phyloP scores from a whole-genome alignment of 208 protist genomes.

The Tritrichomonas musculus region DNA sequence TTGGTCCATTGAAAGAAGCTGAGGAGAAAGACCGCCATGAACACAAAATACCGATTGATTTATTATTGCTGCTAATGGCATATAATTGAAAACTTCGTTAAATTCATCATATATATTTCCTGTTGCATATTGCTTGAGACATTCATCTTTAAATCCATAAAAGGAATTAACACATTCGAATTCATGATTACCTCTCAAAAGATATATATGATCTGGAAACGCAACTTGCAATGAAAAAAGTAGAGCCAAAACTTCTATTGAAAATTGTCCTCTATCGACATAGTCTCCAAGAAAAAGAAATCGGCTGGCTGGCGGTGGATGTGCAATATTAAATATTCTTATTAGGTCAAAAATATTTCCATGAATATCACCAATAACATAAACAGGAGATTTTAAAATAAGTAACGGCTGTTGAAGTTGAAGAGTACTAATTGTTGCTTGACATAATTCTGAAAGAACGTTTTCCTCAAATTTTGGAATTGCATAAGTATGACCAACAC shows the following conservation, averaged over 20 bases:
- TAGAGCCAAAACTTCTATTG: not conserved
- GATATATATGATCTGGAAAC: not conserved
- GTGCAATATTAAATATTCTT: not conserved
- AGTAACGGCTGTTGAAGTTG: not conserved
- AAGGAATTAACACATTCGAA: not conserved
- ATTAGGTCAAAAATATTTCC: not conserved
- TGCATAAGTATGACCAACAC: no score
- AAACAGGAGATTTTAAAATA: not conserved
- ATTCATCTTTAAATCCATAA: not conserved
- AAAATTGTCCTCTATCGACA: not conserved
- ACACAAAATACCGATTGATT: not conserved
- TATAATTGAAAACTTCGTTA: not conserved
- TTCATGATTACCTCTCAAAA: conserved; percentile 8
- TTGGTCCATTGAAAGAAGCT: not conserved
- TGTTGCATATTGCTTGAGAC: not conserved
- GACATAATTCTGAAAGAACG: no score
- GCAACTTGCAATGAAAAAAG: not conserved
- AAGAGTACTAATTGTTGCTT: not conserved
- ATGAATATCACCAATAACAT: not conserved
- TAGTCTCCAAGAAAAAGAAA: not conserved
- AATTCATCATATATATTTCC: not conserved
- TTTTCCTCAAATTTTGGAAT: no score
- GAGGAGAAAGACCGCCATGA: not conserved
- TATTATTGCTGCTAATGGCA: not conserved
- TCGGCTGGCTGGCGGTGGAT: not conserved